phyloP scores from a whole-genome alignment of 192 early-diverging fungal genomes.

The Ambispora gerdemannii region DNA sequence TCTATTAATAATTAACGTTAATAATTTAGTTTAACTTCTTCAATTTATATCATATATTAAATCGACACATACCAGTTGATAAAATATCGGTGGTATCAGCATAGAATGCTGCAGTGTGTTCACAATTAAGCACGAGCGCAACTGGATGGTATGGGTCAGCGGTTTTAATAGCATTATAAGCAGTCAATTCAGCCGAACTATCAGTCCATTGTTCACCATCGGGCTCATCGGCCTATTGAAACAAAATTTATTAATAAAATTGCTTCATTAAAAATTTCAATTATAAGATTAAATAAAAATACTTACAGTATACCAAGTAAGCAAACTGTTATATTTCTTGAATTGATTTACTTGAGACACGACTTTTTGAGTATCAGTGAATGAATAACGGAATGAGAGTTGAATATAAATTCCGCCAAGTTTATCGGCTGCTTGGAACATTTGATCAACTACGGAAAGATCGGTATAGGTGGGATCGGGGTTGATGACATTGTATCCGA shows the following conservation, averaged over 20 bases:
- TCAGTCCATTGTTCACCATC: conserved; percentile 17
- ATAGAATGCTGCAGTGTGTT: conserved; percentile 6
- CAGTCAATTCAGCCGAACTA: not conserved
- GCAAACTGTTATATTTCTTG: conserved; percentile 18
- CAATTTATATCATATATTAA: no score
- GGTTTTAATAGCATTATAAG: conserved; percentile 23
- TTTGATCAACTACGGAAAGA: conserved; percentile 4
- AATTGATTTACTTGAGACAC: conserved; percentile 16
- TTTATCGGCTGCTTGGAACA: conserved; percentile 20
- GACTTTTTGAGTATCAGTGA: conserved; percentile 18
- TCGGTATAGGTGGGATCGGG: conserved; percentile 29
- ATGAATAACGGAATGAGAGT: conserved; percentile 28
- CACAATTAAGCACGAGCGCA: conserved; percentile 27
- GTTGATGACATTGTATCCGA: conserved; percentile 30
- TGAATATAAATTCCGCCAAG: conserved; percentile 34
- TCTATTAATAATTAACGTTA: no score
- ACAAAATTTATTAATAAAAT: no score
- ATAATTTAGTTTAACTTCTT: no score
- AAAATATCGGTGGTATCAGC: conserved; percentile 22
- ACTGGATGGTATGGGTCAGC: conserved; percentile 33
- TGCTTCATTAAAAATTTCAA: conserved; percentile 3
- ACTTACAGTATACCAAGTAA: conserved; percentile 34
- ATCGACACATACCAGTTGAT: conserved; percentile 17
- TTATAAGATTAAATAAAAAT: not conserved
- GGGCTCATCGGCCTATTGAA: conserved; percentile 24